phyloP scores from a whole-genome alignment of 2,329 filamentous ascomycete species.

The Curvularia lunata region DNA sequence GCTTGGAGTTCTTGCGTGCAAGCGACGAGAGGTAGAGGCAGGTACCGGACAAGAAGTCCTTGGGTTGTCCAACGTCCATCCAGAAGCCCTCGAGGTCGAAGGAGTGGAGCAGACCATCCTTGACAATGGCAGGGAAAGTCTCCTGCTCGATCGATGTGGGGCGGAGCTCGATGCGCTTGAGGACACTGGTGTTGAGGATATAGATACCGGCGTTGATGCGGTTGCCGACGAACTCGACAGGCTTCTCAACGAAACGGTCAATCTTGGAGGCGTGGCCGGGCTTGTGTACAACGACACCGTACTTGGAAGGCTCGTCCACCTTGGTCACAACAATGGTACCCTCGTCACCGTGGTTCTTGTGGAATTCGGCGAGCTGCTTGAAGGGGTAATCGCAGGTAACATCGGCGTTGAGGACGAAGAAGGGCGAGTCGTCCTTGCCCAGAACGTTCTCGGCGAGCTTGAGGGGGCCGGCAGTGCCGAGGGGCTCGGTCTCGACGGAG shows the following conservation, averaged over 20 bases:
- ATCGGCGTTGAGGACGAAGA: constrained; percentile 98
- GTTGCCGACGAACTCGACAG: constrained; percentile 97
- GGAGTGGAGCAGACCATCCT: constrained; percentile 88
- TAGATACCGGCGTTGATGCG: constrained; percentile 99
- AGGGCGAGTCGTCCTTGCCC: constrained; percentile 89
- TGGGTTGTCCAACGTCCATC: constrained; percentile 99
- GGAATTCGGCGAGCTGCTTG: constrained; percentile 85
- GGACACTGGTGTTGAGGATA: constrained; percentile 91
- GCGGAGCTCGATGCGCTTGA: constrained; percentile 90
- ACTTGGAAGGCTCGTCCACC: constrained; percentile 98
- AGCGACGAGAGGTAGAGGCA: constrained; percentile 95
- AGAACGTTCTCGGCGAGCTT: constrained; percentile 94
- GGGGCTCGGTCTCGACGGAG: constrained; percentile 93
- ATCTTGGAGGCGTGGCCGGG: constrained; percentile 88
- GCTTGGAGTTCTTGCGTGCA: constrained; percentile 86
- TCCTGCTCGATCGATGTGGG: constrained; percentile 99
- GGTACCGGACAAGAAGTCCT: constrained; percentile 95
- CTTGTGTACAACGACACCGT: constrained; percentile 98
- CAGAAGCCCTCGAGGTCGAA: constrained; percentile 98
- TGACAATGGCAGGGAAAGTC: constrained; percentile 93
- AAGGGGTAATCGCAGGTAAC: constrained; percentile 99
- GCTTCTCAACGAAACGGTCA: constrained; percentile 99
- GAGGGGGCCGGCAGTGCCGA: constrained; percentile 92
- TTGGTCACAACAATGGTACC: constrained; percentile 98
- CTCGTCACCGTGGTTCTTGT: constrained; percentile 91